These are phyloP conservation scores for Sambucus nigra DNA, from an alignment of 129 eudicot species.

Conservation along the genomic window DNA sequence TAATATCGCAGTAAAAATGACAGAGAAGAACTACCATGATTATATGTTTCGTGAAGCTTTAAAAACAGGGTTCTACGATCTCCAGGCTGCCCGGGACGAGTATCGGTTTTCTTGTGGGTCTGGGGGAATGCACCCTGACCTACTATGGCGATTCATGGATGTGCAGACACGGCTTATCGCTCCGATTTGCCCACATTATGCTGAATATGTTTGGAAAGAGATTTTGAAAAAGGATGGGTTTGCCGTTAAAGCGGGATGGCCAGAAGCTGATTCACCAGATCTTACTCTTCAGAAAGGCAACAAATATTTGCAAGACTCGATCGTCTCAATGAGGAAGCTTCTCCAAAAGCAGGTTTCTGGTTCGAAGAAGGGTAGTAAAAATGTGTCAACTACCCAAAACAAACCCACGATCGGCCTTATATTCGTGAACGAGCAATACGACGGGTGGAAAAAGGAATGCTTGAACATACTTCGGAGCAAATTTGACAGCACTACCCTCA, in stretches of 20 bases:
- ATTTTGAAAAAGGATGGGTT: slow-evolving; percentile 63
- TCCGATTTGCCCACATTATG: slow-evolving; percentile 86
- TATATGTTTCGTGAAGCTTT: slow-evolving; percentile 83
- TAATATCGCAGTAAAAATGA: slow-evolving; percentile 52
- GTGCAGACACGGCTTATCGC: slow-evolving; percentile 74
- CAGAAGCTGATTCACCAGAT: slow-evolving; percentile 68
- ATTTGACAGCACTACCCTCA: slow-evolving; percentile 25
- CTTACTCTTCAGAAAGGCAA: slow-evolving; percentile 69
- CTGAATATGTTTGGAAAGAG: slow-evolving; percentile 71
- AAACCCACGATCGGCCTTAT: slow-evolving; percentile 54
- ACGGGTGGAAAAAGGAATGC: slow-evolving; percentile 77
- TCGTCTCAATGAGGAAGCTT: slow-evolving; percentile 66
- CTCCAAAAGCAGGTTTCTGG: slow-evolving; percentile 64
- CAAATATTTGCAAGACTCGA: slow-evolving; percentile 69
- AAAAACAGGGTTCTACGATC: slow-evolving; percentile 76
- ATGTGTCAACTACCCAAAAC: slow-evolving; percentile 20
- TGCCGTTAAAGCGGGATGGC: slow-evolving; percentile 79
- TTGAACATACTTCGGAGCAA: slow-evolving; percentile 49
- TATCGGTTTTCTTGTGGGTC: slow-evolving; percentile 77
- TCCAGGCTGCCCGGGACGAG: slow-evolving; percentile 90
- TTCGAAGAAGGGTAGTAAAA: slow-evolving; percentile 53
- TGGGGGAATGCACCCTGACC: slow-evolving; percentile 63
- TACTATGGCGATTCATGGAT: slow-evolving; percentile 70
- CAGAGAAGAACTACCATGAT: slow-evolving; percentile 60
- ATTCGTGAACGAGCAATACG: slow-evolving; percentile 67